Evolutionary conservation across 1,284 basidiomycete genomes (phyloP), one percentile per base, ranked within the genome.

Genomic region (Puccinia coronata): DNA sequence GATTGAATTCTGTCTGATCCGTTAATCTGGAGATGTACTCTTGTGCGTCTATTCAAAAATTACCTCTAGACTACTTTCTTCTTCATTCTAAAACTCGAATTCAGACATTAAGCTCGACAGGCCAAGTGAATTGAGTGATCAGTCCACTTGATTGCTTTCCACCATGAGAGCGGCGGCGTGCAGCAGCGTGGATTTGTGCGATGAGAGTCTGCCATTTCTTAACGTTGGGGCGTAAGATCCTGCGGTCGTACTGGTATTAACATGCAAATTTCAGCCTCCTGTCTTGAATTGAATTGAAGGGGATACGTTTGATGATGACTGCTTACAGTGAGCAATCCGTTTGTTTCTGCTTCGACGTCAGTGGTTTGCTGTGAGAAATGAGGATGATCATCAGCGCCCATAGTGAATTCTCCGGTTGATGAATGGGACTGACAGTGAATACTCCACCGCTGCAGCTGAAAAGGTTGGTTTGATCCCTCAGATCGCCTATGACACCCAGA

Each of bases 391-490:
- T n/a, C n/a, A n/a, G n/a, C n/a, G n/a, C n/a, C n/a, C n/a, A n/a
- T n/a, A n/a, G n/a, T n/a, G n/a, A n/a, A n/a, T n/a, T n/a, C n/a
- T 43, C 8, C 43, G 43, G 43, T 6, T 16, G 23, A 25, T 11
- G 9, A 2, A 57, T 16, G 47, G 41, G 20, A 41, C 76, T 70
- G 6, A 79, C 76, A 55, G 78, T 80, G 47, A 59, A 80, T 23
- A 80, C 55, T n/a, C 67, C 78, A 49, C 65, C 78, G 70, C 78
- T 80, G 20, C 78, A 80, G 28, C 78, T 80, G 43, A 71, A 80
- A 0, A 80, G 11, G 14, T 34, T 8, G 0, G 53, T 36, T 51
- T 80, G 78, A 34, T 72, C 55, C 49, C 41, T 72, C 55, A 80
- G 47, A 36, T 80, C 78, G 14, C 61, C 39, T 5, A 80, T 53